phyloP scores from a whole-genome alignment of 176 grass and related monocot species.

The Chrysopogon serrulatus region DNA sequence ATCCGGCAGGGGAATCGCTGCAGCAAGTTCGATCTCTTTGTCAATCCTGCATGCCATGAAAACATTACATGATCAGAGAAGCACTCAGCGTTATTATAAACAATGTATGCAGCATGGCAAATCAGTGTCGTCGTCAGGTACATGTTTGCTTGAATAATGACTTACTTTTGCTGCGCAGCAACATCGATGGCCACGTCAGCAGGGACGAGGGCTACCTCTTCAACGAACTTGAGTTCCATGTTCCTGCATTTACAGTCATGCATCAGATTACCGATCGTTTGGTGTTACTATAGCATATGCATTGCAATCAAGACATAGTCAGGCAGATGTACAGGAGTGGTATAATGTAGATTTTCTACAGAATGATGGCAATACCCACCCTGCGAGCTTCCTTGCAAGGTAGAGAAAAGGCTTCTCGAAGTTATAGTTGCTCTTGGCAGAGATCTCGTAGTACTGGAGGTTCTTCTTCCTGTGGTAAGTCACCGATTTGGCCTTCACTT shows the following conservation, averaged over 20 bases:
- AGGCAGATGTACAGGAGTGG: neutral
- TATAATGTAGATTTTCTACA: neutral
- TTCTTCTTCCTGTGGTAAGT: conserved; percentile 83
- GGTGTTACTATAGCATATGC: neutral
- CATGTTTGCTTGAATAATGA: neutral
- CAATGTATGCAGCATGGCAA: neutral
- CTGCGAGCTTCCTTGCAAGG: conserved; percentile 68
- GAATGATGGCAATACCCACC: conserved; percentile 26
- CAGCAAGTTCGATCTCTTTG: conserved; percentile 44
- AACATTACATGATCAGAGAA: neutral
- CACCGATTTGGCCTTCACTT: conserved; percentile 74
- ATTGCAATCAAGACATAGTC: neutral
- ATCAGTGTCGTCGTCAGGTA: neutral
- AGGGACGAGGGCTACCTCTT: conserved; percentile 47
- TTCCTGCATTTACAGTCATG: conserved; percentile 10
- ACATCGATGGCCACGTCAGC: conserved; percentile 58
- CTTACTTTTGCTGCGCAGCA: conserved; percentile 44
- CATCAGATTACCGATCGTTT: neutral
- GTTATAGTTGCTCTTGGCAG: conserved; percentile 90
- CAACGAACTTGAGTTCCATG: conserved; percentile 51
- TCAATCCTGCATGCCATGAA: conserved; percentile 38
- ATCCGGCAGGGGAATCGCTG: conserved; percentile 59
- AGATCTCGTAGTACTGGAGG: conserved; percentile 83
- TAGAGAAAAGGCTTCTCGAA: conserved; percentile 87
- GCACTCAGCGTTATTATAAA: neutral